A percentile compares a stretch with the other conserved stretches of the same genome.
phyloP scores from a whole-genome alignment of 345 rosid species.

The Salix suchowensis region DNA sequence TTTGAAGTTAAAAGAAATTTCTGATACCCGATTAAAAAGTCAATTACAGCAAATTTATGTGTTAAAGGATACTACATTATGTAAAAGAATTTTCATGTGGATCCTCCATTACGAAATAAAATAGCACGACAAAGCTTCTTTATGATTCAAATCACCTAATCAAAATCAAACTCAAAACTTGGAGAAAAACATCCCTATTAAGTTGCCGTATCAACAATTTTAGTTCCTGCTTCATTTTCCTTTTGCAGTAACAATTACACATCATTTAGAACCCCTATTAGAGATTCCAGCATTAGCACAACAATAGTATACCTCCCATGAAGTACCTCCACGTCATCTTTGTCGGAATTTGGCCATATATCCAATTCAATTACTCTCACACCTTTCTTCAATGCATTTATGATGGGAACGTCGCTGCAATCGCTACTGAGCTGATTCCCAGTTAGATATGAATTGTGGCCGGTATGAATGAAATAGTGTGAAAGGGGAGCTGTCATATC shows the following conservation, averaged over 20 bases:
- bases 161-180: neutral
- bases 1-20: neutral
- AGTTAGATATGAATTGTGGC: slow-evolving; percentile 89
- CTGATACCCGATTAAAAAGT: neutral
- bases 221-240: neutral
- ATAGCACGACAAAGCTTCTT: neutral
- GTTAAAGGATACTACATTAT: neutral
- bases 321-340: slow-evolving; percentile 63
- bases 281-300: neutral
- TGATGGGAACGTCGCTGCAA: slow-evolving; percentile 87
- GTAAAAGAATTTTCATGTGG: neutral
- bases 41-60: neutral
- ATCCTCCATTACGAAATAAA: neutral
- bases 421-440: slow-evolving; percentile 95
- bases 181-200: neutral
- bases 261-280: neutral
- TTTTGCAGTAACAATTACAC: neutral
- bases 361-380: slow-evolving; percentile 93
- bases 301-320: slow-evolving; percentile 69
- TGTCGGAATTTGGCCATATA: slow-evolving; percentile 80
- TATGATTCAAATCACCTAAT: neutral
- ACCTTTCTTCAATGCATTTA: slow-evolving; percentile 63
- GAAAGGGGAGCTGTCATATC: slow-evolving; percentile 85
- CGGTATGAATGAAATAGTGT: slow-evolving; percentile 82
- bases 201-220: neutral